Base-by-base conservation (phyloP, 148 eudicot species). In the Vaccinium macrocarpon region DNA sequence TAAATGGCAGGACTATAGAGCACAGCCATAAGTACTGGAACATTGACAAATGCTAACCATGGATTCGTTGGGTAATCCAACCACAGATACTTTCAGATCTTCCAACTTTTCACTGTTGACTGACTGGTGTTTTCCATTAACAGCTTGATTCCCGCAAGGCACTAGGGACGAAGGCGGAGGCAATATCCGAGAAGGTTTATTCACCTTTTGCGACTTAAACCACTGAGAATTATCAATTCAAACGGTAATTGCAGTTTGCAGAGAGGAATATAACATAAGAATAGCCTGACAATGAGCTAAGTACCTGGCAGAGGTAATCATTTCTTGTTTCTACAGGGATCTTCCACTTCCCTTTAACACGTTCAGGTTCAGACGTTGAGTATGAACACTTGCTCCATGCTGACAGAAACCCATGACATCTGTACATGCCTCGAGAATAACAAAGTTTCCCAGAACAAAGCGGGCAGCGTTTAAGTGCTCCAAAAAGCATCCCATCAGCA, bases 401-500 rank as follows among this genome's bases (percentile, higher is more conserved):
- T 52, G 99, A 91, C 57, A 92, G 87, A 88, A 79, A 97, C 57
- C 97, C 98, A 87, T 84, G 89, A 87, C 99, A 97, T 78, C 87
- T 88, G 84, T 95, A 97, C 86, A 88, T 93, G 84, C 97, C 93
- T 89, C 93, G 91, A 73, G 93, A 92, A 88, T 90, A 93, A 59
- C 80, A 88, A 85, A 93, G 97, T 83, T 81, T 83, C 51, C 97
- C 99, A 86, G 95, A 88, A 87, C 99, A 97, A 77, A 88, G 78
- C 66, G 94, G 92, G 82, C 99, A 97, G 55, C 8, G 79, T 74
- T 84, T 64, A 76, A 92, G 95, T 38, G 94, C 93, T 87, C 99
- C 99, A 87, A 97, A 97, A 82, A 92, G 90, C 98, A 97, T 97
- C 48, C 97, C 97, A 90, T 97, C 99, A 81, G 96, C 99, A 89